A percentile compares a stretch with the other conserved stretches of the same genome.
Conservation (phyloP, 225 moss, liverwort and hornwort genomes). For the Polytrichum commune region DNA sequence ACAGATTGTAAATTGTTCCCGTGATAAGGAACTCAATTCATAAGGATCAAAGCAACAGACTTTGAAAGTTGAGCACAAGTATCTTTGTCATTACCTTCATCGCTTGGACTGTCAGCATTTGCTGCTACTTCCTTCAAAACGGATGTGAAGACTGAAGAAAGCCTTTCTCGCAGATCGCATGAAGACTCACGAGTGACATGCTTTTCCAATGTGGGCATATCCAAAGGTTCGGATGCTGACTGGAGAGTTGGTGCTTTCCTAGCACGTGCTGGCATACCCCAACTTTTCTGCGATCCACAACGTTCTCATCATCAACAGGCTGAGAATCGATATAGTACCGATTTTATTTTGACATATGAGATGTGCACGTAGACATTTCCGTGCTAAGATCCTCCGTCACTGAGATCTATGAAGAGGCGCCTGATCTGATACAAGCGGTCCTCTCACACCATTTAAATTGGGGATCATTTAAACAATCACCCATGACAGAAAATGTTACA, state of each 20-base stretch:
- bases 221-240: slow-evolving; percentile 38
- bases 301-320: background rate
- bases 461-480: too few relatives aligned
- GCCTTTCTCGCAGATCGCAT: slow-evolving; percentile 23
- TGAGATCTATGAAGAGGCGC: background rate
- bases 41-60: background rate
- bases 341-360: background rate
- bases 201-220: slow-evolving; percentile 21
- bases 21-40: too few relatives aligned
- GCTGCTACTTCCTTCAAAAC: slow-evolving; percentile 22
- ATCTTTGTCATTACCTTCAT: slow-evolving; percentile 18
- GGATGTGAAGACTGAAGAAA: slow-evolving; percentile 17
- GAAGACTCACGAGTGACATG: slow-evolving; percentile 19
- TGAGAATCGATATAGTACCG: background rate
- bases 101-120: slow-evolving; percentile 3
- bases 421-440: background rate
- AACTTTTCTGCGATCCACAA: slow-evolving; percentile 21
- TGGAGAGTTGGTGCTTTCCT: slow-evolving; percentile 40
- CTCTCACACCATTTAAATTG: too few relatives aligned
- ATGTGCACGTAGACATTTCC: background rate
- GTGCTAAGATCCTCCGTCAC: background rate
- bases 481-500: too few relatives aligned
- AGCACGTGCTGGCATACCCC: slow-evolving; percentile 20
- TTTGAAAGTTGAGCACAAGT: background rate
- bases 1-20: too few relatives aligned